Conservation (phyloP, 2,329 filamentous ascomycete genomes). For the Paecilomyces sp. region DNA sequence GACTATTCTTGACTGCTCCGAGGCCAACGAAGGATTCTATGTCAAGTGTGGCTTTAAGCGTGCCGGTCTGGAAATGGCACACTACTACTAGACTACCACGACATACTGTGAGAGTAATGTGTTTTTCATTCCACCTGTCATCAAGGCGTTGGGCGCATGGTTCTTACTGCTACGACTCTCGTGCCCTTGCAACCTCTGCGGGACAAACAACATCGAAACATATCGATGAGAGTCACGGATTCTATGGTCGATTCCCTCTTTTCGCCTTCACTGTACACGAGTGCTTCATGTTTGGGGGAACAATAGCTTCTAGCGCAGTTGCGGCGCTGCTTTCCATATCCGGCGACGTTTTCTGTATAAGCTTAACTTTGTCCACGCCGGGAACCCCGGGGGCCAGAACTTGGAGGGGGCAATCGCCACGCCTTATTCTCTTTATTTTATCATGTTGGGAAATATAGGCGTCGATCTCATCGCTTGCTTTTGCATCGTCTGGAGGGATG, state of each 20-base stretch:
- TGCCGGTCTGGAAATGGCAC: constrained; percentile 92
- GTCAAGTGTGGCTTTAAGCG: constrained; percentile 93
- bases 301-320: neutral
- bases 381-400: neutral
- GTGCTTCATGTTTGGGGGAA: neutral
- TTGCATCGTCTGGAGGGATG: neutral
- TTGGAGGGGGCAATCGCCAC: neutral
- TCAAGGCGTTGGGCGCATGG: neutral
- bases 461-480: neutral
- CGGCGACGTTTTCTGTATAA: neutral
- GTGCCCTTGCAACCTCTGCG: neutral
- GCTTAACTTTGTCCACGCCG: neutral
- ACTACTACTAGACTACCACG: constrained; percentile 60
- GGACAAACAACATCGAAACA: neutral
- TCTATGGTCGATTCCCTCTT: neutral
- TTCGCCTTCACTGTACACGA: neutral
- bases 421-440: neutral
- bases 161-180: neutral
- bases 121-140: neutral
- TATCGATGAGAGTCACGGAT: neutral
- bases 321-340: neutral
- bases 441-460: neutral
- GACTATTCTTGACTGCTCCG: constrained; percentile 93
- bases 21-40: constrained; percentile 95
- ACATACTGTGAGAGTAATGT: neutral